Conservation (phyloP, 306 rosid species). For the Cucurbita moschata region DNA sequence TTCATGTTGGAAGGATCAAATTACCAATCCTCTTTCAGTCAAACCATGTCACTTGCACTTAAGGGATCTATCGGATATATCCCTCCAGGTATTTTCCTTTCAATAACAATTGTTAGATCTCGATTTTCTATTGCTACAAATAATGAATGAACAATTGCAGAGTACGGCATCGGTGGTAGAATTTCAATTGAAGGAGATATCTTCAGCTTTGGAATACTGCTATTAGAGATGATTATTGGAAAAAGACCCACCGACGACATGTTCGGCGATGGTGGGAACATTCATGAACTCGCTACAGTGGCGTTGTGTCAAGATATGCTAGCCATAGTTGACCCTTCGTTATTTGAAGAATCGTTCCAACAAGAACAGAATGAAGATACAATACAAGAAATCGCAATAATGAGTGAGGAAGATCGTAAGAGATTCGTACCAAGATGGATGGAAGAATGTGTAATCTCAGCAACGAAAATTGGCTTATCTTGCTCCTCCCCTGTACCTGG, state of each 20-base stretch:
- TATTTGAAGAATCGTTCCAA: neutral
- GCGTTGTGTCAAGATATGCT: slow-evolving; percentile 12
- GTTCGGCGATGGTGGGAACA: slow-evolving; percentile 11
- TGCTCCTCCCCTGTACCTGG: slow-evolving; percentile 19
- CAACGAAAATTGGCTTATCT: slow-evolving; percentile 26
- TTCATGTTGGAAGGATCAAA: slow-evolving; percentile 3
- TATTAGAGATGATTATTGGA: slow-evolving; percentile 16
- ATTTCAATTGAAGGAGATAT: slow-evolving; percentile 14
- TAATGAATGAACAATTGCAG: neutral
- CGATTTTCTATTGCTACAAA: neutral
- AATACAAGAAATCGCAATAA: slow-evolving; percentile 7
- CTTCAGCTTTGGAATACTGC: slow-evolving; percentile 19
- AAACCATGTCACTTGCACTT: neutral
- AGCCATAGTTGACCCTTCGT: slow-evolving; percentile 22
- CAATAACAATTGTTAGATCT: neutral
- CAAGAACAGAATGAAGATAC: slow-evolving; percentile 3
- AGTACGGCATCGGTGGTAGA: slow-evolving; percentile 19
- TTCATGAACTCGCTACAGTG: slow-evolving; percentile 8
- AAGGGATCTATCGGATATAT: slow-evolving; percentile 25
- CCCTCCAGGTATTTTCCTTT: slow-evolving; percentile 18
- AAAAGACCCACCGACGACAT: slow-evolving; percentile 16
- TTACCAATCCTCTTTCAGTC: neutral
- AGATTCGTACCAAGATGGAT: neutral
- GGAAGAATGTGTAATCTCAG: slow-evolving; percentile 21
- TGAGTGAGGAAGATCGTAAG: neutral